These are phyloP conservation scores for Dactylellina leptospora DNA, from an alignment of 2,329 filamentous ascomycete species.

Conservation along the genomic window DNA sequence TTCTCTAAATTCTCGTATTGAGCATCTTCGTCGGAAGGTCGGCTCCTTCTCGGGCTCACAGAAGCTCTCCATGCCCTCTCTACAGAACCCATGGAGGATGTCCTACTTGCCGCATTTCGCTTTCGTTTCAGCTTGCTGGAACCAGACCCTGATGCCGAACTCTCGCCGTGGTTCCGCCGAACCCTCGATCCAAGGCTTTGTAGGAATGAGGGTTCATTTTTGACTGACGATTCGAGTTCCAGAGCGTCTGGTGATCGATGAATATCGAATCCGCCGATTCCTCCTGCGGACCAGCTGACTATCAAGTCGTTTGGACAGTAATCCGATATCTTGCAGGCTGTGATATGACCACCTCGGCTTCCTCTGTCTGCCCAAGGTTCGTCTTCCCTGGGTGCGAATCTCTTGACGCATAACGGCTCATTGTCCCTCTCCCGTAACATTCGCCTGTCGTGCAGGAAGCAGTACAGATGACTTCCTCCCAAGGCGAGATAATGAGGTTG, in stretches of 20 bases:
- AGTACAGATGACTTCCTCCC: slow-evolving; percentile 74
- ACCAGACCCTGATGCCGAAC: slow-evolving; percentile 56
- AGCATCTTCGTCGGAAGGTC: slow-evolving; percentile 57
- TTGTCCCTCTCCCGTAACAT: slow-evolving; percentile 70
- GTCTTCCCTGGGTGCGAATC: slow-evolving; percentile 71
- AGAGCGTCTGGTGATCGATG: slow-evolving; percentile 68
- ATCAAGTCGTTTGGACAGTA: slow-evolving; percentile 73
- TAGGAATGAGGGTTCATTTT: slow-evolving; percentile 56
- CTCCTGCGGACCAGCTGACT: slow-evolving; percentile 74
- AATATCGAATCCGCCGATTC: slow-evolving; percentile 74
- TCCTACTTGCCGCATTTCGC: slow-evolving; percentile 63
- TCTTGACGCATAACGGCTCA: slow-evolving; percentile 70
- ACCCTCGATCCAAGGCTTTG: slow-evolving; percentile 57
- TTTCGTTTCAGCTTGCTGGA: slow-evolving; percentile 67
- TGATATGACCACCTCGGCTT: slow-evolving; percentile 67
- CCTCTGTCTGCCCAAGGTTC: slow-evolving; percentile 61
- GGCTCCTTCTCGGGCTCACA: slow-evolving; percentile 64
- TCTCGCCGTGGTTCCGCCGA: slow-evolving; percentile 58
- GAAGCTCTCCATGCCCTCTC: slow-evolving; percentile 62
- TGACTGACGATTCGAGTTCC: slow-evolving; percentile 59
- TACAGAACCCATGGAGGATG: slow-evolving; percentile 60
- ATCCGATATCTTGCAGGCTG: slow-evolving; percentile 75
- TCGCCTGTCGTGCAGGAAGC: slow-evolving; percentile 73
- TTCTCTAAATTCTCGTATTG: slow-evolving; percentile 65
- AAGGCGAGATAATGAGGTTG: slow-evolving; percentile 76